Conservation (phyloP, 1,284 basidiomycete genomes). For the Pseudozyma pruni region DNA sequence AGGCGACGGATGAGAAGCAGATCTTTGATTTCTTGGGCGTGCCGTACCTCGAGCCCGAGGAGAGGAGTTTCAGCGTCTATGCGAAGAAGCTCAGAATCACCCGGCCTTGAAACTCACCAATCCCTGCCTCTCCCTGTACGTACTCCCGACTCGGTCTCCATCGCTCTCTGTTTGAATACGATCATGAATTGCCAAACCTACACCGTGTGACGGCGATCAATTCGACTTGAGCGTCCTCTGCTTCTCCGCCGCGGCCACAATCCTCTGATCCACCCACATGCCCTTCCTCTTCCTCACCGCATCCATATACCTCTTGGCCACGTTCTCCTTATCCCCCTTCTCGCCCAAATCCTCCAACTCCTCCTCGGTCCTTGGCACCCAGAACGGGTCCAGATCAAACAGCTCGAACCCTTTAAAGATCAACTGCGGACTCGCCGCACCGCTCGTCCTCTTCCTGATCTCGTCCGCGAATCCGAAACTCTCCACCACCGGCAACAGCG, state of each 20-base stretch:
- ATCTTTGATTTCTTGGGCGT: conserved; percentile 30
- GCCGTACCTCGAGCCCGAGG: conserved; percentile 28
- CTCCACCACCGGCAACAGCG: conserved; percentile 93
- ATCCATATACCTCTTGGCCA: conserved; percentile 96
- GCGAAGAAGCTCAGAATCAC: conserved; percentile 12
- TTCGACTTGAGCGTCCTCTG: conserved; percentile 67
- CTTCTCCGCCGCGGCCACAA: conserved; percentile 66
- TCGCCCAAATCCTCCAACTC: conserved; percentile 97
- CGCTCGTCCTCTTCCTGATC: conserved; percentile 93
- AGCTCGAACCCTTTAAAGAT: conserved; percentile 83
- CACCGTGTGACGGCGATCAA: conserved; percentile 6
- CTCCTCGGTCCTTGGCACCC: conserved; percentile 98
- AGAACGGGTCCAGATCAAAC: conserved; percentile 82
- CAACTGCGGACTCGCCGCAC: conserved; percentile 94
- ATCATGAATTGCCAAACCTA: neutral
- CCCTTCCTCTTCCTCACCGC: conserved; percentile 74
- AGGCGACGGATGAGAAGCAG: conserved; percentile 31
- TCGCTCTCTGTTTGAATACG: neutral
- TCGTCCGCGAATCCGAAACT: conserved; percentile 98
- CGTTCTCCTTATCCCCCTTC: conserved; percentile 90
- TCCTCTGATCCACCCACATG: conserved; percentile 54
- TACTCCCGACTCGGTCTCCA: neutral
- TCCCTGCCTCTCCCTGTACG: neutral
- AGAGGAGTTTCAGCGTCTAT: conserved; percentile 21
- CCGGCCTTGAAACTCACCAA: too few relatives aligned